A percentile compares a stretch with the other conserved stretches of the same genome.
These are phyloP conservation scores for Leptomonas pyrrhocoris DNA, from an alignment of 208 protist genomes.

Conservation along the genomic window DNA sequence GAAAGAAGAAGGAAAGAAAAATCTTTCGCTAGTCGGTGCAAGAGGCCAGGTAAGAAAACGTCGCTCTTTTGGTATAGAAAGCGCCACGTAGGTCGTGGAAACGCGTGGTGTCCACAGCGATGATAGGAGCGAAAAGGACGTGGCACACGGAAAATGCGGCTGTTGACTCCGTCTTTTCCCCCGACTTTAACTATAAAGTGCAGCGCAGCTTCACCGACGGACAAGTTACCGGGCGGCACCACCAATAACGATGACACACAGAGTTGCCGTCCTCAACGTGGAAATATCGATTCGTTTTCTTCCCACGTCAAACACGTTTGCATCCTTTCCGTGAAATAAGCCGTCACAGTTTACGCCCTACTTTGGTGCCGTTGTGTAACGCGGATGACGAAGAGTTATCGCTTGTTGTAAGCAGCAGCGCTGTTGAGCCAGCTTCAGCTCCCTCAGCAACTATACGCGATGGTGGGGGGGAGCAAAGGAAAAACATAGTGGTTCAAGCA, in stretches of 20 bases:
- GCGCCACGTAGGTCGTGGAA: not conserved
- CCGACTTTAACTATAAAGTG: too few species aligned
- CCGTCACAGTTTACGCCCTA: too few species aligned
- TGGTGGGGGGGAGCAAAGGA: not conserved
- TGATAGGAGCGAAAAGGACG: not conserved
- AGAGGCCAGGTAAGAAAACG: not conserved
- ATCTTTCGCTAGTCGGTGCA: too few species aligned
- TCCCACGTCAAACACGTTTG: too few species aligned
- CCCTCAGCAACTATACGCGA: not conserved
- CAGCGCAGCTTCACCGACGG: too few species aligned
- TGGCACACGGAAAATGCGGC: not conserved
- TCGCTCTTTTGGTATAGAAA: not conserved
- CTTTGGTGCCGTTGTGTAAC: not conserved
- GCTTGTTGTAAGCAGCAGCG: not conserved
- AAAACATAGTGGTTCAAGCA: not conserved
- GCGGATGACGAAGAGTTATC: not conserved
- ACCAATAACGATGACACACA: too few species aligned
- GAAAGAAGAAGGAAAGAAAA: too few species aligned
- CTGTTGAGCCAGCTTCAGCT: constrained; percentile 2
- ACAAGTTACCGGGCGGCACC: too few species aligned
- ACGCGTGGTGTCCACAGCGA: not conserved
- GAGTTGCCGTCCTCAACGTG: too few species aligned
- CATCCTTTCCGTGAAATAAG: too few species aligned
- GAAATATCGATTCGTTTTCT: too few species aligned
- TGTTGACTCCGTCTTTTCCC: too few species aligned